Evolutionary conservation across 2,329 filamentous ascomycete species (phyloP), one percentile per base, ranked within the genome.

Genomic region (Aureobasidium sp.): DNA sequence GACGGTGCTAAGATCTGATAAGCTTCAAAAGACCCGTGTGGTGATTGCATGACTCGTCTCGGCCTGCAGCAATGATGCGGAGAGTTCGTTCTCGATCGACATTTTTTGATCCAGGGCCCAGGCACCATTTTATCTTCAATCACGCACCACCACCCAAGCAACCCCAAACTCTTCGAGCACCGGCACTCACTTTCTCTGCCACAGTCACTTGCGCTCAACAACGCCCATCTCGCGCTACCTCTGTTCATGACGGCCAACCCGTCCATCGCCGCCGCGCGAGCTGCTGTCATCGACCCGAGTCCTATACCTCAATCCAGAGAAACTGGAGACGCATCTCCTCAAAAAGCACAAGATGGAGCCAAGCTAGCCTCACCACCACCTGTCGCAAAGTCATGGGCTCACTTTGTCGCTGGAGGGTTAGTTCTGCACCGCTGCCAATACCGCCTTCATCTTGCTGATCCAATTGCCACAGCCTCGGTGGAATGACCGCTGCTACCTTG

Each of bases 401-500:
- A 96, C 79, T 87, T 97, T 70, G 83, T 96, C 63, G 92, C 92
- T 60, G 92, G 92, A 81, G 92, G 86, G 91, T 95, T 83, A 63
- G 61, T 44, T 15, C 2, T 25, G 6, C 4, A 13, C 7, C 36
- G 42, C 25, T 9, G 11, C 32, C 44, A 11, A 2, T 29, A 7
- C 42, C 5, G 9, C 3, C 2, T 29, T 16, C 42, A 36, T 27
- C 49, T 29, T 54, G 47, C 65, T 64, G 54, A 63, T 44, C 37
- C 10, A 25, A 15, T 49, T 41, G 36, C 48, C 30, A 64, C 67
- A 96, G 92, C 45, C 77, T 90, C 58, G 92, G 92, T 68, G 92
- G 92, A 67, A 95, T 96, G 87, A 91, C 90, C 21, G 88, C 93
- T 10, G 90, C 93, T 29, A 87, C 89, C n/a, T 77, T 97, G n/a